Conservation (phyloP, 2,329 filamentous ascomycete species). For the Colletotrichum viniferum region DNA sequence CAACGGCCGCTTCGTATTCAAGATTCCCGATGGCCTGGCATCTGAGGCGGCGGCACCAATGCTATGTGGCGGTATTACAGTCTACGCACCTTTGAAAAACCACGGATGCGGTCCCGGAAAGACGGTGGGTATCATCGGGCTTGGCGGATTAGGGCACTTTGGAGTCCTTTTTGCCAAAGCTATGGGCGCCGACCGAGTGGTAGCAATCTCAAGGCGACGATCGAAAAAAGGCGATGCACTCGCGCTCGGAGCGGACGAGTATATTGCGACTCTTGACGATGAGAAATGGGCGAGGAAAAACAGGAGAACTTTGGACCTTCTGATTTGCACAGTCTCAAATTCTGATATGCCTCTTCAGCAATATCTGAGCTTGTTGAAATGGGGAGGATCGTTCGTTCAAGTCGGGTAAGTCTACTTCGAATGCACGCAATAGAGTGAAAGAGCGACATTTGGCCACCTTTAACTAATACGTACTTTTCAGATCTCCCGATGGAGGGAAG, state of each 20-base stretch:
- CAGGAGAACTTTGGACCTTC: conserved; percentile 57
- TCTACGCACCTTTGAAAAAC: conserved; percentile 66
- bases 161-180: conserved; percentile 72
- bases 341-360: conserved; percentile 62
- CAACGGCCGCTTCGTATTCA: conserved; percentile 51
- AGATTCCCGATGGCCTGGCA: conserved; percentile 45
- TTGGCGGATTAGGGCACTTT: conserved; percentile 74
- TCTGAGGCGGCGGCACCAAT: conserved; percentile 60
- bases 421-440: not conserved
- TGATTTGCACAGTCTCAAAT: conserved; percentile 61
- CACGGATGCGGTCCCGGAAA: conserved; percentile 72
- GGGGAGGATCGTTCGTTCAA: conserved; percentile 67
- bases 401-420: conserved; percentile 42
- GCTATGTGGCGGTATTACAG: conserved; percentile 73
- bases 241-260: conserved; percentile 61
- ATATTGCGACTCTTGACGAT: conserved; percentile 51
- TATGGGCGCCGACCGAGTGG: conserved; percentile 64
- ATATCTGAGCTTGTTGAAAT: conserved; percentile 67
- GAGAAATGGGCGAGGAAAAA: conserved; percentile 59
- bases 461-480: not conserved
- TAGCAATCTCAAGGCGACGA: conserved; percentile 60
- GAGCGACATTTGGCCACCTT: not conserved
- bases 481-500: conserved; percentile 60
- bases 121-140: conserved; percentile 69
- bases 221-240: conserved; percentile 60